Conservation (phyloP, 2,329 filamentous ascomycete species). For the Verticillium tricorpus region DNA sequence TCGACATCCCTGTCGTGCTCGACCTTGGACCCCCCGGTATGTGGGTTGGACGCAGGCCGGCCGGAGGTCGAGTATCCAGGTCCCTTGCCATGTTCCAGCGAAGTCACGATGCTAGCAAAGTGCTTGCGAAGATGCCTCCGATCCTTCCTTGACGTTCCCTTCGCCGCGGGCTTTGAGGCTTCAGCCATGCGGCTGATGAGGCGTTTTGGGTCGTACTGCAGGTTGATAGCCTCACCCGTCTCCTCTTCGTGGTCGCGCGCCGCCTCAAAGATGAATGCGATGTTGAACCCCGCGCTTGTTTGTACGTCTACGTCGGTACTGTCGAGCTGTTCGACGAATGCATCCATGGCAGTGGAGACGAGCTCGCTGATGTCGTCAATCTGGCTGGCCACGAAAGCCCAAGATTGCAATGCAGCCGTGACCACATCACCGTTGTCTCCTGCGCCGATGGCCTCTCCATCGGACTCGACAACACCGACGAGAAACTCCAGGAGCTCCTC, state of each 20-base stretch:
- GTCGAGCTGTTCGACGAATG: conserved; percentile 81
- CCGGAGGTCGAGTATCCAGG: conserved; percentile 49
- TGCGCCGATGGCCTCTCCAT: conserved; percentile 69
- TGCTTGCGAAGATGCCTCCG: conserved; percentile 42
- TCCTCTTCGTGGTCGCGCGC: conserved; percentile 44
- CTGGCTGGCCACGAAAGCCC: conserved; percentile 75
- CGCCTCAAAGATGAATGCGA: conserved; percentile 79
- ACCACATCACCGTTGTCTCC: conserved; percentile 68
- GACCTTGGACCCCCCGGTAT: conserved; percentile 33
- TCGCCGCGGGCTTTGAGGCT: conserved; percentile 42
- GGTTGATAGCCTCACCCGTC: conserved; percentile 42
- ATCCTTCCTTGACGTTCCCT: conserved; percentile 44
- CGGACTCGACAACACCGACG: conserved; percentile 73
- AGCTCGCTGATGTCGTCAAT: conserved; percentile 69
- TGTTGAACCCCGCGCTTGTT: conserved; percentile 72
- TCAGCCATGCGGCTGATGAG: conserved; percentile 43
- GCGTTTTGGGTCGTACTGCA: conserved; percentile 46
- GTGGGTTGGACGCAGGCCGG: conserved; percentile 33
- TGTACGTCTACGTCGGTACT: conserved; percentile 69
- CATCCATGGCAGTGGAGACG: conserved; percentile 69
- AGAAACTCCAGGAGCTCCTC: conserved; percentile 71
- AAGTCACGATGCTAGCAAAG: conserved; percentile 49
- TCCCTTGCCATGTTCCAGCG: conserved; percentile 48
- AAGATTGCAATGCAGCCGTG: conserved; percentile 68
- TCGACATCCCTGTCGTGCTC: conserved; percentile 35